Evolutionary conservation across 2,329 filamentous ascomycete genomes (phyloP).

Genomic region (Apiospora malaysiana): DNA sequence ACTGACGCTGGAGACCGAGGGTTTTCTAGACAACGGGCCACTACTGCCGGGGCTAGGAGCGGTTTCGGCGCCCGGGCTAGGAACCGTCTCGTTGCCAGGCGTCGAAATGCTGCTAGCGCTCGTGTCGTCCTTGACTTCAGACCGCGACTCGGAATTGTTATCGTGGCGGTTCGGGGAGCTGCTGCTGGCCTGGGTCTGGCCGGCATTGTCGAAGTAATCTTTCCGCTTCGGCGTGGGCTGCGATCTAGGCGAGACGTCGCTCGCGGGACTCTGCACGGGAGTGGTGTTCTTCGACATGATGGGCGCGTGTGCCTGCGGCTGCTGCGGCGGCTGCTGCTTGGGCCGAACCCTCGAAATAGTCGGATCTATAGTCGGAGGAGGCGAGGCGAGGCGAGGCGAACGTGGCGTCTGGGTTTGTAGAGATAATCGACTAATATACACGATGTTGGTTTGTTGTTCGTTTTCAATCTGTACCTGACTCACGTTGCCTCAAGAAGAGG

Average conservation of each 20-base stretch:
- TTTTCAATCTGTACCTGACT: conserved; percentile 38
- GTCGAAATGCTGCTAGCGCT: conserved; percentile 41
- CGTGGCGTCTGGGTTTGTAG: conserved; percentile 4
- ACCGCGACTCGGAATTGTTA: conserved; percentile 25
- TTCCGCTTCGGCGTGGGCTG: conserved; percentile 34
- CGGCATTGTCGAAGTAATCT: conserved; percentile 35
- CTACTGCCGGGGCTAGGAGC: conserved; percentile 43
- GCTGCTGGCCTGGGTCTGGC: background rate
- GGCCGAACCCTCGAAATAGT: background rate
- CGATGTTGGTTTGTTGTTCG: conserved; percentile 21
- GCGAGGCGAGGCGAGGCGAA: background rate
- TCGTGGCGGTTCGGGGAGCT: conserved; percentile 11
- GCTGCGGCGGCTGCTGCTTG: background rate
- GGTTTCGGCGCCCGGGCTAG: conserved; percentile 33
- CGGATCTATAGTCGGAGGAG: background rate
- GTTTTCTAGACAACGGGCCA: conserved; percentile 47
- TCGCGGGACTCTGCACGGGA: conserved; percentile 34
- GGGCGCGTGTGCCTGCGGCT: background rate
- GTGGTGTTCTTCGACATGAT: conserved; percentile 35
- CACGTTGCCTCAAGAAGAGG: conserved; percentile 49
- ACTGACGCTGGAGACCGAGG: conserved; percentile 54
- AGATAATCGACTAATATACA: conserved; percentile 19
- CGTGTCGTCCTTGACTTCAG: conserved; percentile 35
- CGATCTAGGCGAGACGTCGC: conserved; percentile 36
- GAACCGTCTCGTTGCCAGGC: conserved; percentile 30